Evolutionary conservation across 306 rosid genomes (phyloP).

Genomic region (Luffa aegyptiaca): DNA sequence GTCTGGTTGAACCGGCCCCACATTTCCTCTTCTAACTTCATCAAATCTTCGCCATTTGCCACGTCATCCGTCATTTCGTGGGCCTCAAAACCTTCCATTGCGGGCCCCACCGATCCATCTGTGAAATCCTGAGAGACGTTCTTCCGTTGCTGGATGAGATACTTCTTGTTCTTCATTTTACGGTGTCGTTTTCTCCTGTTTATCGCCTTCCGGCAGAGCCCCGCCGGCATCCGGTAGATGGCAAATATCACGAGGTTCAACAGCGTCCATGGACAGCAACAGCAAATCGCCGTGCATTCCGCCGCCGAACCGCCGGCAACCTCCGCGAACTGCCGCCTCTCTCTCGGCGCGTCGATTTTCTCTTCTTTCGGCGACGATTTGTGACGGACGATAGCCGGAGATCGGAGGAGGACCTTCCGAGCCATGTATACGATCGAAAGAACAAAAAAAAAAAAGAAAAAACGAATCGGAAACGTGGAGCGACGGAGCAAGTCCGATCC

Average conservation of each 20-base stretch:
- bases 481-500: not conserved
- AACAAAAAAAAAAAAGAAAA: not conserved
- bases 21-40: conserved; percentile 53
- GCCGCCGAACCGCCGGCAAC: conserved; percentile 57
- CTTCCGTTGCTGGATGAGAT: conserved; percentile 8
- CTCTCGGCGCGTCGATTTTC: not conserved
- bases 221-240: conserved; percentile 42
- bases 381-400: not conserved
- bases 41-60: not conserved
- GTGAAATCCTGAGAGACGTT: not conserved
- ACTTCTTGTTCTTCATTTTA: not conserved
- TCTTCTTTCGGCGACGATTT: not conserved
- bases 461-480: not conserved
- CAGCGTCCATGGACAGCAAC: conserved; percentile 65
- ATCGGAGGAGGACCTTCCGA: not conserved
- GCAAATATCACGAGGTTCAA: conserved; percentile 38
- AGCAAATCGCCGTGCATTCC: conserved; percentile 63
- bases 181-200: conserved; percentile 18
- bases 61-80: not conserved
- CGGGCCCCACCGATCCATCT: not conserved
- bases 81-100: not conserved
- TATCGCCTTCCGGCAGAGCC: conserved; percentile 37
- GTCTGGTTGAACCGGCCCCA: conserved; percentile 52
- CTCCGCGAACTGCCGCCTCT: conserved; percentile 35
- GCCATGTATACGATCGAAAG: not conserved